Base-by-base conservation (phyloP, 331 rosid genomes). In the Ulmus americana region DNA sequence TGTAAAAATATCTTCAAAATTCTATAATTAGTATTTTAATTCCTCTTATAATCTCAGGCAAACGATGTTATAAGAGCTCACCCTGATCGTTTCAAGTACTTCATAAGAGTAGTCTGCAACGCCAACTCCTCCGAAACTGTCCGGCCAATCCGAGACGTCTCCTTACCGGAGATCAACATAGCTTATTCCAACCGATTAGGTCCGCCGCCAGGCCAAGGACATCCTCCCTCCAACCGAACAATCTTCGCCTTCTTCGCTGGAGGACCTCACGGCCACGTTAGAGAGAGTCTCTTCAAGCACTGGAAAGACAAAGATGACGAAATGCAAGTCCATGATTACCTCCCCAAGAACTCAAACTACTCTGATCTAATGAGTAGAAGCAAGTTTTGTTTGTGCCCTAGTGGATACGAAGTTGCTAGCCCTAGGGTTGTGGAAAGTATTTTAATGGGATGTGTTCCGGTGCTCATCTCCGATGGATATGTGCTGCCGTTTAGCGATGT, bases 381-480 rank as follows among this genome's bases (percentile, higher is more conserved):
- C 56, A 79, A 40, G 71, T 86, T 74, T 44, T 86, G 94, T 72
- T 51, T 83, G 59, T 86, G 89, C 77, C 94, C 89, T 1, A 86
- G 94, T 11, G 89, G 83, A 16, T 76, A 67, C 3, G 94, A 86
- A 65, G 94, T 83, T 49, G 89, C 94, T 0, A 86, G 87, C 77
- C 94, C 94, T 1, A 81, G 94, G 62, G 66, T 86, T 7, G 83
- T 86, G 5, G 89, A 86, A 59, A 45, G 89, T n/a, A 83, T 86
- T 35, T 66, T 74, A 40, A 69, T 76, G 6, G 85, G 76, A 0
- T 84, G 95, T 62, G 82, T 86, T 6, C 95, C 87, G 0, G 90
- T 86, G 52, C 48, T 86, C 39, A 70, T 86, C 11, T 81, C 87
- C 0, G 82, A 84, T 15, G 15, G 50, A 9, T 84, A 82, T 15